These are phyloP conservation scores for Pichia phayaonensis DNA, from an alignment of 805 yeast species.

Conservation along the genomic window DNA sequence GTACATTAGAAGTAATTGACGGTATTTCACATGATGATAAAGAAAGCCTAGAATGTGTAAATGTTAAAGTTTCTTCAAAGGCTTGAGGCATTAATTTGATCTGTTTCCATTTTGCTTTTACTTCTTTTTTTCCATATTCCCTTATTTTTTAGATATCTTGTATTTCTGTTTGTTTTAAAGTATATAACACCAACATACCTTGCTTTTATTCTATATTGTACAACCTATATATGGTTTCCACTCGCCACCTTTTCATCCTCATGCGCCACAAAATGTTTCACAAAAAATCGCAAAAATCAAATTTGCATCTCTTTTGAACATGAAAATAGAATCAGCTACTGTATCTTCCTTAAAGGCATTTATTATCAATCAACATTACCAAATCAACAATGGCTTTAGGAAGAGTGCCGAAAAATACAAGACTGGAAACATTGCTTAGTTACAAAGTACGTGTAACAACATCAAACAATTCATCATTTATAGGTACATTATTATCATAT, in stretches of 20 bases:
- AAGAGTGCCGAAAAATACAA: constrained; percentile 34
- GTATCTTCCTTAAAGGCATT: no score
- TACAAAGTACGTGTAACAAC: constrained; percentile 68
- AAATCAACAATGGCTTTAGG: constrained; percentile 6
- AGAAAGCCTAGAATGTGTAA: background rate
- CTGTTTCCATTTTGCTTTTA: no score
- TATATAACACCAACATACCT: no score
- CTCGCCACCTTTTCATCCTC: background rate
- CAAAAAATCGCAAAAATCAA: no score
- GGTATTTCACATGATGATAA: background rate
- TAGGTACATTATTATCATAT: constrained; percentile 79
- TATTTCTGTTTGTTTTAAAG: no score
- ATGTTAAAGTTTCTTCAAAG: background rate
- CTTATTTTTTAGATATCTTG: background rate
- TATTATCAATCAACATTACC: no score
- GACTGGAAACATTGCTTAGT: constrained; percentile 56
- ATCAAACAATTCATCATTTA: constrained; percentile 67
- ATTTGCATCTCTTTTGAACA: background rate
- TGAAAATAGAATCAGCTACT: no score
- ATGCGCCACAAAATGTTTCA: background rate
- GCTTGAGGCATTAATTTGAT: background rate
- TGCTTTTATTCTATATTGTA: background rate
- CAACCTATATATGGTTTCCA: background rate
- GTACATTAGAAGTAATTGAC: background rate
- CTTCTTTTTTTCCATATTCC: no score